Conservation (phyloP, 345 rosid genomes). For the Rubroshorea leprosula region DNA sequence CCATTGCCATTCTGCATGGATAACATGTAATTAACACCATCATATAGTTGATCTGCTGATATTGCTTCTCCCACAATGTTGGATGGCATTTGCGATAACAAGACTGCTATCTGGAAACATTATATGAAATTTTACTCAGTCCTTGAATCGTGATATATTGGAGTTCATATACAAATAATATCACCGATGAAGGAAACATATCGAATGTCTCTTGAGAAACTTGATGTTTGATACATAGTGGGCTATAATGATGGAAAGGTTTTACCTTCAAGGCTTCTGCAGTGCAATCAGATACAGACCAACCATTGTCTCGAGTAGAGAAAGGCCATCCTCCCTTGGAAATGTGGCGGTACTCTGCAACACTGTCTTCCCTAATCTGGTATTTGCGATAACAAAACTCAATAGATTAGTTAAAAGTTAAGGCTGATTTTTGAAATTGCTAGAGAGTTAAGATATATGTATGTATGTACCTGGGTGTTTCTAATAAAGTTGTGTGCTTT, state of each 20-base stretch:
- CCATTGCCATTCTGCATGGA: constrained; percentile 62
- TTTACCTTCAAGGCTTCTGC: constrained; percentile 32
- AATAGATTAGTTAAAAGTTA: no score
- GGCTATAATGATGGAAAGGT: neutral
- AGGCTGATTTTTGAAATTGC: neutral
- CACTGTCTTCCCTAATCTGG: constrained; percentile 33
- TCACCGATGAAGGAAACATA: no score
- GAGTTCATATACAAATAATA: no score
- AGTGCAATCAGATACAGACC: constrained; percentile 59
- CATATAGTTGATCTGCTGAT: constrained; percentile 27
- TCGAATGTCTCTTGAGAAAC: no score
- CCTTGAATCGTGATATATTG: neutral
- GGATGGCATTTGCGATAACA: constrained; percentile 38
- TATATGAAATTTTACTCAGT: neutral
- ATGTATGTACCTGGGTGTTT: constrained; percentile 38
- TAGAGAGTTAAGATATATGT: neutral
- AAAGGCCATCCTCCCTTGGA: constrained; percentile 73
- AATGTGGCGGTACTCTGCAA: constrained; percentile 46
- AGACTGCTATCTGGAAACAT: constrained; percentile 39
- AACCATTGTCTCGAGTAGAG: constrained; percentile 58
- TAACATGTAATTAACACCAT: constrained; percentile 50
- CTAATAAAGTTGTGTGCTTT: constrained; percentile 57
- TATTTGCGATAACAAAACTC: neutral
- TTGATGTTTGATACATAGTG: no score
- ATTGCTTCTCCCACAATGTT: constrained; percentile 43